Percentiles rank a stretch among this genome's conserved stretches.
Evolutionary conservation across 352 stramenopile genomes (phyloP).

Genomic region (Globisporangium viniferum): DNA sequence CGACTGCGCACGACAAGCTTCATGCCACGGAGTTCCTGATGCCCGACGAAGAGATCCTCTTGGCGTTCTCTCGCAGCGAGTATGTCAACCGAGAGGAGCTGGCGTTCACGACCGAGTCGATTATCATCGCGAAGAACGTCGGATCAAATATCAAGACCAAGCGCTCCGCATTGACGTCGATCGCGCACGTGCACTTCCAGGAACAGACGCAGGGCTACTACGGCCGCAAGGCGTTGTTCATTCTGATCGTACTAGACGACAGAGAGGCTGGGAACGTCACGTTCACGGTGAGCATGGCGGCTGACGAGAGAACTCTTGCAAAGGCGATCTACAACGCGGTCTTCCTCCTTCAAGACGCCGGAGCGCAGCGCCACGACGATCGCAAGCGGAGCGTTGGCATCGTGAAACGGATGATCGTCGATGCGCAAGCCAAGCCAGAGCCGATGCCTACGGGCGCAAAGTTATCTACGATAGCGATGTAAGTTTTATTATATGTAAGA

Average conservation of each 20-base stretch:
- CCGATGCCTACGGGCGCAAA: not conserved
- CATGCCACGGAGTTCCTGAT: too few relatives aligned
- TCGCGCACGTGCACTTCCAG: not conserved
- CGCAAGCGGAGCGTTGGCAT: not conserved
- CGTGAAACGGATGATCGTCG: not conserved
- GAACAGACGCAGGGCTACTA: not conserved
- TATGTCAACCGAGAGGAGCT: not conserved
- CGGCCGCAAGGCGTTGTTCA: not conserved
- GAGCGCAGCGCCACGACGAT: not conserved
- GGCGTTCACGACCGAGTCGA: not conserved
- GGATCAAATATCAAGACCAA: not conserved
- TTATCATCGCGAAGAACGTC: not conserved
- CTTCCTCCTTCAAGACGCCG: not conserved
- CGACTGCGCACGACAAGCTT: too few relatives aligned
- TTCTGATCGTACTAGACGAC: not conserved
- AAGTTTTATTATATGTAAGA: not conserved
- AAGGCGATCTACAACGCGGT: not conserved
- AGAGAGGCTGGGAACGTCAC: not conserved
- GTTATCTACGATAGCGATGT: not conserved
- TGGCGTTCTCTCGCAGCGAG: not conserved
- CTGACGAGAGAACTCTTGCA: not conserved
- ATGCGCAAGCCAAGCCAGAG: not conserved
- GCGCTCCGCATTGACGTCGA: not conserved
- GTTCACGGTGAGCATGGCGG: not conserved
- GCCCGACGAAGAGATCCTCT: not conserved